Percentiles rank a stretch among this genome's conserved stretches.
Conservation (phyloP, 2,329 filamentous ascomycete genomes). For the Diplodia scrobiculata region DNA sequence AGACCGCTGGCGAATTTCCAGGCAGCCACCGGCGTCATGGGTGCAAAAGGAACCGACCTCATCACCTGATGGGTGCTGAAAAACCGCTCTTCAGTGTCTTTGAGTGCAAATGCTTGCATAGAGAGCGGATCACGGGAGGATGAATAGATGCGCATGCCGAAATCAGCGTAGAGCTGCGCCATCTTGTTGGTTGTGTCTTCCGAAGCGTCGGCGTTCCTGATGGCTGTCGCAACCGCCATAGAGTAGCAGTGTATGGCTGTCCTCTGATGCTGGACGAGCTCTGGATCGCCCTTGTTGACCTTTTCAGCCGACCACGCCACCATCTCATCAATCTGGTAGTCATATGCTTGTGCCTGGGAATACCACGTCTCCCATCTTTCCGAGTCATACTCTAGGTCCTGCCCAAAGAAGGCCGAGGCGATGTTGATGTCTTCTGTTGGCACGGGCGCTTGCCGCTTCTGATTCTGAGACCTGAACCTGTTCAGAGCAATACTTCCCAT, state of each 20-base stretch:
- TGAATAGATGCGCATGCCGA: conserved; percentile 68
- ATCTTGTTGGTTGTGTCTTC: conserved; percentile 59
- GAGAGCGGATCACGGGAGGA: conserved; percentile 68
- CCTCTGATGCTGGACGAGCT: conserved; percentile 74
- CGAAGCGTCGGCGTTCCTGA: conserved; percentile 58
- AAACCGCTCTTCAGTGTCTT: conserved; percentile 62
- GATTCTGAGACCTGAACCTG: conserved; percentile 78
- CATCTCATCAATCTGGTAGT: conserved; percentile 82
- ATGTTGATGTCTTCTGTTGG: conserved; percentile 83
- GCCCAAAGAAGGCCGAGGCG: conserved; percentile 74
- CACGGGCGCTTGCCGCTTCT: conserved; percentile 76
- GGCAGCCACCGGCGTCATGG: conserved; percentile 61
- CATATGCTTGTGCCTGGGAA: conserved; percentile 80
- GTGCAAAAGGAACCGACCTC: conserved; percentile 55
- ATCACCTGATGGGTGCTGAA: conserved; percentile 50
- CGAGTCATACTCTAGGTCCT: conserved; percentile 79
- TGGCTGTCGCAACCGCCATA: conserved; percentile 66
- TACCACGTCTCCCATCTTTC: conserved; percentile 92
- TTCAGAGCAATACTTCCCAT: conserved; percentile 85
- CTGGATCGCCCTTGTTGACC: conserved; percentile 77
- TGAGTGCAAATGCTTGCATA: conserved; percentile 66
- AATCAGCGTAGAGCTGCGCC: conserved; percentile 68
- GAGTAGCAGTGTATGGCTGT: conserved; percentile 77
- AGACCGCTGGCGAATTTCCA: conserved; percentile 67
- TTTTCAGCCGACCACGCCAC: conserved; percentile 89